Percentiles rank a stretch among this genome's conserved stretches.
phyloP scores from a whole-genome alignment of 208 protist genomes.

The Trypanosoma brucei region DNA sequence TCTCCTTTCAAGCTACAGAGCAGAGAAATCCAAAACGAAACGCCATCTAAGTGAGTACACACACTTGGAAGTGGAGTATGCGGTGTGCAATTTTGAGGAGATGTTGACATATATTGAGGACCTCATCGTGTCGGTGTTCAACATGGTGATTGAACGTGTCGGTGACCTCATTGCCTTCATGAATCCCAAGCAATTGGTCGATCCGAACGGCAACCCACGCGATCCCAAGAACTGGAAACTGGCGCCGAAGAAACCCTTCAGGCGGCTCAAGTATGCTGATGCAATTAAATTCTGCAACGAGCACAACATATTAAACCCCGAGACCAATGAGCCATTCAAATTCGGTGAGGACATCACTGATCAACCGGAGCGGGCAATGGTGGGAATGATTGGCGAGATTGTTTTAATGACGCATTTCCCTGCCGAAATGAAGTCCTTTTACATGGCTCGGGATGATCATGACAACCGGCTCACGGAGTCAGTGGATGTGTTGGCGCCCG shows the following conservation, averaged over 20 bases:
- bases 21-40: slow-evolving; percentile 97
- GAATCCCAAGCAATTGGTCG: slow-evolving; percentile 85
- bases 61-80: slow-evolving; percentile 97
- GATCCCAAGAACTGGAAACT: slow-evolving; percentile 88
- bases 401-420: slow-evolving; percentile 98
- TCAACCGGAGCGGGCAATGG: slow-evolving; percentile 96
- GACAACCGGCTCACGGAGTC: slow-evolving; percentile 90
- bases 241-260: slow-evolving; percentile 93
- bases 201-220: slow-evolving; percentile 45
- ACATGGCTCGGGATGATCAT: slow-evolving; percentile 93
- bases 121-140: slow-evolving; percentile 87
- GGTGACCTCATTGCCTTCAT: slow-evolving; percentile 84
- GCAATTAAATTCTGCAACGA: slow-evolving; percentile 96
- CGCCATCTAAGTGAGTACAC: slow-evolving; percentile 98
- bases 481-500: slow-evolving; percentile 96
- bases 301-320: slow-evolving; percentile 91
- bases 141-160: slow-evolving; percentile 64
- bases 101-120: slow-evolving; percentile 94
- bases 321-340: slow-evolving; percentile 87
- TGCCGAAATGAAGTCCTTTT: slow-evolving; percentile 97
- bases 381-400: slow-evolving; percentile 95
- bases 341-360: slow-evolving; percentile 98
- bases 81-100: slow-evolving; percentile 96
- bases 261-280: slow-evolving; percentile 93
- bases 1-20: slow-evolving; percentile 95